Evolutionary conservation across 2,329 filamentous ascomycete species (phyloP).

Genomic region (Colletotrichum sp.): DNA sequence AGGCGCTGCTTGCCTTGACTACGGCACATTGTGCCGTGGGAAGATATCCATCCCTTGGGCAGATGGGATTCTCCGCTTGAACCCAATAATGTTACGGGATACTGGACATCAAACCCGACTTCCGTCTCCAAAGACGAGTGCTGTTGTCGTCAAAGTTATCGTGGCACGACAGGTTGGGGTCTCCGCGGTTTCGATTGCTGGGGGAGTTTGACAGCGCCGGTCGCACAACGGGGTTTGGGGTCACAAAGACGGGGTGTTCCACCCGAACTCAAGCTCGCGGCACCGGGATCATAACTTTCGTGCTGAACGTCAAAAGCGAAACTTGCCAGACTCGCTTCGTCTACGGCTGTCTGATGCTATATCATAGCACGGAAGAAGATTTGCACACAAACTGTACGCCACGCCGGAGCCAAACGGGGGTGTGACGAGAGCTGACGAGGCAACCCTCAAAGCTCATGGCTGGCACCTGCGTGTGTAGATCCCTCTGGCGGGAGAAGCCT

Average conservation of each 20-base stretch:
- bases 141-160: not conserved
- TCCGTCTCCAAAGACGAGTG: not conserved
- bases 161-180: not conserved
- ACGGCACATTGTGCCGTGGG: not conserved
- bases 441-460: not conserved
- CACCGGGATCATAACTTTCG: not conserved
- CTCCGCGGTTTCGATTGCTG: not conserved
- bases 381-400: not conserved
- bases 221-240: not conserved
- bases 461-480: not conserved
- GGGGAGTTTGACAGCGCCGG: not conserved
- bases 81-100: fast-evolving
- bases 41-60: not conserved
- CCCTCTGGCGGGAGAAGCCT: not conserved
- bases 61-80: not conserved
- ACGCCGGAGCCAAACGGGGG: not conserved
- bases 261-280: not conserved
- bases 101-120: not conserved
- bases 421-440: not conserved
- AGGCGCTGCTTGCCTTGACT: not conserved
- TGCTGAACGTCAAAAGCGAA: not conserved
- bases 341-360: not conserved
- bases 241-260: conserved; percentile 2
- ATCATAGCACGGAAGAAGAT: not conserved
- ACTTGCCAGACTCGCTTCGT: not conserved